These are phyloP conservation scores for Xylaria nigripes DNA, from an alignment of 495 filamentous ascomycete genomes.

Conservation along the genomic window DNA sequence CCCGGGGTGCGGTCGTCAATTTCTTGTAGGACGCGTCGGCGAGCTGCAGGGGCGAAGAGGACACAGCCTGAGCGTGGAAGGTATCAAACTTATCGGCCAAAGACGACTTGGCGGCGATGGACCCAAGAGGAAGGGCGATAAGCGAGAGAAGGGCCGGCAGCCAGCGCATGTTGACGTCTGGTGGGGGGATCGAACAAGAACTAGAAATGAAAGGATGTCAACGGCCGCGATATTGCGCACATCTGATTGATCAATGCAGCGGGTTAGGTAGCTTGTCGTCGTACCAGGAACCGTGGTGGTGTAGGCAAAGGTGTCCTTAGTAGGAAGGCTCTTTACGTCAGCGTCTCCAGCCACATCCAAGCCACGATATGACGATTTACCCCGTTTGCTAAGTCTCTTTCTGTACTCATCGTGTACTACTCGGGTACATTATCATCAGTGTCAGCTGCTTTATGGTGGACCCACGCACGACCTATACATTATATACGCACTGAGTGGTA, in stretches of 20 bases:
- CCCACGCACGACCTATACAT: no score
- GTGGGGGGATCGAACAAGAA: not conserved
- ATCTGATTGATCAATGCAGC: constrained; percentile 3
- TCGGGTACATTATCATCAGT: no score
- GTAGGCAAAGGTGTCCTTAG: constrained; percentile 28
- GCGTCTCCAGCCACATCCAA: constrained; percentile 1
- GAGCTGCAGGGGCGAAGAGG: constrained; percentile 63
- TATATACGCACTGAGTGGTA: no score
- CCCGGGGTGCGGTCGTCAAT: constrained; percentile 65
- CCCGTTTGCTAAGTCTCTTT: no score
- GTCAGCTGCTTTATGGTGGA: no score
- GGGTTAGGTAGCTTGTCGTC: not conserved
- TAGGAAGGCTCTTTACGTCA: constrained; percentile 7
- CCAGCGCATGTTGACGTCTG: constrained; percentile 40
- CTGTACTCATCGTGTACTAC: no score
- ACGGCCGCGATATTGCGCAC: constrained; percentile 1
- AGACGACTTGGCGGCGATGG: constrained; percentile 50
- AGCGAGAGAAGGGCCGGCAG: constrained; percentile 50
- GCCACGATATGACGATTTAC: constrained; percentile 8
- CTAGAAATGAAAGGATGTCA: not conserved
- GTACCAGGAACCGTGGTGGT: not conserved
- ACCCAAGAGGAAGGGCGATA: constrained; percentile 43
- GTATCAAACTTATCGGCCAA: constrained; percentile 50
- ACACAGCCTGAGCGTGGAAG: constrained; percentile 59
- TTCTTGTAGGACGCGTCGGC: constrained; percentile 65